Conservation (phyloP, 345 rosid genomes). For the Camelina hispida region DNA sequence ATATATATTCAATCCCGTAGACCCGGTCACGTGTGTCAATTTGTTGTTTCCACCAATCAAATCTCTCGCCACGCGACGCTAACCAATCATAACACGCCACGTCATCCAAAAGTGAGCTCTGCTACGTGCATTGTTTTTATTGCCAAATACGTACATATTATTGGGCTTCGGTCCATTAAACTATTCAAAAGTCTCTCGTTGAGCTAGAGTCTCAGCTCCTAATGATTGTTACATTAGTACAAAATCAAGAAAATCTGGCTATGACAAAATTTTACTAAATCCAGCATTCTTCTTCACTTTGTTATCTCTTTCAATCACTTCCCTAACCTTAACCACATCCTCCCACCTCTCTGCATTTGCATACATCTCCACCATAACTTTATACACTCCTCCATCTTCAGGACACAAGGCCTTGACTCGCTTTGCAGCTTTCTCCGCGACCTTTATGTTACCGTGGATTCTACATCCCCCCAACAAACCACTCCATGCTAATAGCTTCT, state of each 20-base stretch:
- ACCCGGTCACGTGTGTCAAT: constrained; percentile 36
- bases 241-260: constrained; percentile 1
- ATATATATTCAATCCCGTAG: constrained; percentile 39
- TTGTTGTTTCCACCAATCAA: constrained; percentile 44
- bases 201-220: not conserved
- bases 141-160: constrained; percentile 3
- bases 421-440: constrained; percentile 73
- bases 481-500: constrained; percentile 65
- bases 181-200: not conserved
- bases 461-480: constrained; percentile 81
- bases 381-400: constrained; percentile 77
- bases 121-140: constrained; percentile 29
- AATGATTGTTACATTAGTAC: constrained; percentile 1
- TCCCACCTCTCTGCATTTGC: constrained; percentile 71
- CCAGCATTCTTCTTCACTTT: constrained; percentile 61
- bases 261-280: constrained; percentile 54
- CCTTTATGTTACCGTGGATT: constrained; percentile 65
- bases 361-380: constrained; percentile 68
- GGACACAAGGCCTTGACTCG: constrained; percentile 64
- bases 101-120: constrained; percentile 25
- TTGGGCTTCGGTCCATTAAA: constrained; percentile 34
- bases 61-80: constrained; percentile 38
- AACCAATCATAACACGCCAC: constrained; percentile 38
- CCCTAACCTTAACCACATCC: constrained; percentile 65
- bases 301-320: constrained; percentile 47